Conservation (phyloP, 805 yeast genomes). For the Myxozyma sirexii region DNA sequence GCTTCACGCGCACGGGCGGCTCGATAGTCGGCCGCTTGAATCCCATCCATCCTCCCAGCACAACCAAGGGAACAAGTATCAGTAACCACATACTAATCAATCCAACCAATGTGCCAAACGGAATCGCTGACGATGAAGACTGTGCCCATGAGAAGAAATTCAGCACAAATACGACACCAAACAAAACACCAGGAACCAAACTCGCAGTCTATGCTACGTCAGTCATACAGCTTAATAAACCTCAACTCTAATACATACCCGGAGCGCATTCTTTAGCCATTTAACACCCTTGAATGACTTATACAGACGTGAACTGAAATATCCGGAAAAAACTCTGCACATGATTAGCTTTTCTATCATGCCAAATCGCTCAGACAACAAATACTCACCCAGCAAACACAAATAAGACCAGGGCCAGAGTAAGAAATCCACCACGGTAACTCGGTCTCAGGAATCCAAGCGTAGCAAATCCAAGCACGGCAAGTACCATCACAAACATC, state of each 20-base stretch:
- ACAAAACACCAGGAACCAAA: conserved; percentile 45
- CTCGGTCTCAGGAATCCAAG: conserved; percentile 61
- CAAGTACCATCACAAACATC: conserved; percentile 62
- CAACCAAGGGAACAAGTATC: conserved; percentile 73
- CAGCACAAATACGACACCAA: conserved; percentile 55
- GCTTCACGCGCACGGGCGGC: conserved; percentile 36
- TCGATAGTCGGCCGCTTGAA: conserved; percentile 34
- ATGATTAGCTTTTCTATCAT: neutral
- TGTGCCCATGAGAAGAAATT: conserved; percentile 76
- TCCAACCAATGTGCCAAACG: conserved; percentile 71
- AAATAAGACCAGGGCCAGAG: conserved; percentile 62
- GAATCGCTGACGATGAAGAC: conserved; percentile 73
- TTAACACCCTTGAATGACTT: conserved; percentile 53
- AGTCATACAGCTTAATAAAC: neutral
- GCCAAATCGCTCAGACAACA: too few species aligned
- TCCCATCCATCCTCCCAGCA: conserved; percentile 63
- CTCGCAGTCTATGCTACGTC: conserved; percentile 36
- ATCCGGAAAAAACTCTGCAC: conserved; percentile 62
- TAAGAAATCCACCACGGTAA: conserved; percentile 66
- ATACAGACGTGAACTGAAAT: conserved; percentile 64
- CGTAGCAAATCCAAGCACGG: conserved; percentile 55
- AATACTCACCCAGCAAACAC: conserved; percentile 60
- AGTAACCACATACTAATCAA: conserved; percentile 62
- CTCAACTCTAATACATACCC: conserved; percentile 33
- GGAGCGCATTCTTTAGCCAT: conserved; percentile 41